These are phyloP conservation scores for Phytophthora cactorum DNA, from an alignment of 352 stramenopile genomes.

Conservation along the genomic window DNA sequence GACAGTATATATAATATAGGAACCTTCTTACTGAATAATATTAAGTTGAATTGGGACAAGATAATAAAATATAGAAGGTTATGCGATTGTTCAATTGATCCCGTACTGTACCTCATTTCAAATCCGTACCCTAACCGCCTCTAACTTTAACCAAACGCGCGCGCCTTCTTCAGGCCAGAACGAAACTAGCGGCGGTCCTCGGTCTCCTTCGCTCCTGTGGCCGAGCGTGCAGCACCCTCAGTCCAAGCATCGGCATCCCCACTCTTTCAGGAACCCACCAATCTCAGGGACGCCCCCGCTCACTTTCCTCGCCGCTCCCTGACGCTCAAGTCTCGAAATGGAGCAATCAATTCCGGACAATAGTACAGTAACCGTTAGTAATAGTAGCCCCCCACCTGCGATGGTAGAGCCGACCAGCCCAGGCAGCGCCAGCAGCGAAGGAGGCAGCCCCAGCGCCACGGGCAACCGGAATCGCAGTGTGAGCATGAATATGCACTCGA, in stretches of 20 bases:
- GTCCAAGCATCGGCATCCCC: not conserved
- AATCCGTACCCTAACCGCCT: conserved; percentile 9
- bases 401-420: conserved; percentile 19
- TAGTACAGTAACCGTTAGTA: conserved; percentile 33
- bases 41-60: too few species aligned
- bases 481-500: conserved; percentile 69
- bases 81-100: not conserved
- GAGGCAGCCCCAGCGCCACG: conserved; percentile 23
- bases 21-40: not conserved
- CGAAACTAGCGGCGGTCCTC: conserved; percentile 24
- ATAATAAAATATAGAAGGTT: not conserved
- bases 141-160: conserved; percentile 14
- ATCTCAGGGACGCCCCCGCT: not conserved
- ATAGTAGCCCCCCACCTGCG: conserved; percentile 27
- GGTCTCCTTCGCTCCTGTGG: conserved; percentile 1
- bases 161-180: conserved; percentile 26
- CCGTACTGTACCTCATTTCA: not conserved
- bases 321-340: conserved; percentile 15
- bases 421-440: conserved; percentile 15
- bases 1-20: not conserved
- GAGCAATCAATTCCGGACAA: conserved; percentile 36
- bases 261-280: not conserved
- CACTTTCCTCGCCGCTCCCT: not conserved
- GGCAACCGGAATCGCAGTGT: conserved; percentile 66
- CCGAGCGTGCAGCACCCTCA: not conserved